Evolutionary conservation across 139 green algal species (phyloP).

Genomic region (Astrephomene gubernaculifera): DNA sequence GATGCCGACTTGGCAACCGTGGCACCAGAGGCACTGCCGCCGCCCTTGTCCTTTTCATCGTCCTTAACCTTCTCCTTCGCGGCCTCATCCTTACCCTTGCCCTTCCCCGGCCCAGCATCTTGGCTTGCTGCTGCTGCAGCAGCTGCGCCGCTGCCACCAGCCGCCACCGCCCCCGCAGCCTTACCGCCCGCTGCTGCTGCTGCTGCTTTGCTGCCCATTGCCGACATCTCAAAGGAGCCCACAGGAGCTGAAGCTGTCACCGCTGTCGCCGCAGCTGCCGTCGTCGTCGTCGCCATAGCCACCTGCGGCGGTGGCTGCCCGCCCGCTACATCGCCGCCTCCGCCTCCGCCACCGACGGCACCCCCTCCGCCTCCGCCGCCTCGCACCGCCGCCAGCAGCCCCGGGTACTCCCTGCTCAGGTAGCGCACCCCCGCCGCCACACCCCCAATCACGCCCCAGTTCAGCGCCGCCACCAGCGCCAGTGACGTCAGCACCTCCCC

Average conservation of each 20-base stretch:
- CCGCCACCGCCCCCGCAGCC: not conserved
- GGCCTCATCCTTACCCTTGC: not conserved
- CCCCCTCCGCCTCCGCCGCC: not conserved
- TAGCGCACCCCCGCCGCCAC: slow-evolving; percentile 7
- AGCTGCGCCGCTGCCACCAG: not conserved
- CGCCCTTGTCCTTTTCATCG: not conserved
- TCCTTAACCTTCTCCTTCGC: not conserved
- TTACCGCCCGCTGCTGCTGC: no score
- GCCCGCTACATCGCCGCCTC: not conserved
- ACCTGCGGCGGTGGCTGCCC: not conserved
- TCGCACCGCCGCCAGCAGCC: not conserved
- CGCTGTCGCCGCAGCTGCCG: not conserved
- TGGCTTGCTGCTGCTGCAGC: no score
- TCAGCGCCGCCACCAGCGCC: slow-evolving; percentile 49
- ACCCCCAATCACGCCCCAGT: slow-evolving; percentile 40
- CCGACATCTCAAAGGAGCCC: no score
- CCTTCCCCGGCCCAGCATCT: no score
- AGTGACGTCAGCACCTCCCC: slow-evolving; percentile 53
- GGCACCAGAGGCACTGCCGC: not conserved
- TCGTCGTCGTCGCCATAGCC: not conserved
- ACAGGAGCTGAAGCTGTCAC: not conserved
- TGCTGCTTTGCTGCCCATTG: not conserved
- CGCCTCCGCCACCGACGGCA: not conserved
- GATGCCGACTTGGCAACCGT: no score
- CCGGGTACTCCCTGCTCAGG: not conserved